Base-by-base conservation (phyloP, 371 early-diverging fungal species). In the Mortierella sp. region DNA sequence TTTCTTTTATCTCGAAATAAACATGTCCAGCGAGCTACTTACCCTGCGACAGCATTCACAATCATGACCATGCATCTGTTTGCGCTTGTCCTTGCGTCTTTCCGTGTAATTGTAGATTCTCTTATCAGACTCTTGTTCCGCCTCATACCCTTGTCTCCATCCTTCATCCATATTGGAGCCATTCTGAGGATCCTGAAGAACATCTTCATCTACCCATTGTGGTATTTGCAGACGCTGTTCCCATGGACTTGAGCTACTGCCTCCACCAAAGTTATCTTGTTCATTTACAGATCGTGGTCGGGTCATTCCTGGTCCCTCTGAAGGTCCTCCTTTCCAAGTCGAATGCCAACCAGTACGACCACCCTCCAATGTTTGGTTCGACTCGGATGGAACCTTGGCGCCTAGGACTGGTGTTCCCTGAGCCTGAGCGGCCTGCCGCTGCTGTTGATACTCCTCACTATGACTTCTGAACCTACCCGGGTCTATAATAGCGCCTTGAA, bases 51-150 rank as follows among this genome's bases (percentile, higher is more conserved):
- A 79, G 18, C 79, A 79, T 52, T 65, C 66, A 29, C 79, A 79
- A 29, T 79, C 73, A n/a, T 72, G 69, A 15, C 66, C 79, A 57
- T 79, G 79, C 79, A 79, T 79, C 43, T 72, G 70, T n/a, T 66
- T 72, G 7, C 79, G 37, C 56, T 79, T 79, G 51, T 66, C 64
- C 56, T 72, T 79, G 48, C 70, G 65, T 7, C 79, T 45, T 50
- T 79, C 79, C 0, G 73, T 72, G 30, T 58, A 69, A 59, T 77
- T 77, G 46, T 66, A 77, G 51, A 77, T 51, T 30, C 69, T 58
- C 19, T 51, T 58, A 11, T 61, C 56, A 16, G 7, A 30, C 62
- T 30, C 43, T 47, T 3, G 50, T 6, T 23, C 47, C 16, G 29
- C 21, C 9, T 37, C 37, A 37, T 37, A 37, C 37, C 37, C 37